A percentile compares a stretch with the other conserved stretches of the same genome.
Conservation (phyloP, 805 yeast species). For the Starmera quercuum region DNA sequence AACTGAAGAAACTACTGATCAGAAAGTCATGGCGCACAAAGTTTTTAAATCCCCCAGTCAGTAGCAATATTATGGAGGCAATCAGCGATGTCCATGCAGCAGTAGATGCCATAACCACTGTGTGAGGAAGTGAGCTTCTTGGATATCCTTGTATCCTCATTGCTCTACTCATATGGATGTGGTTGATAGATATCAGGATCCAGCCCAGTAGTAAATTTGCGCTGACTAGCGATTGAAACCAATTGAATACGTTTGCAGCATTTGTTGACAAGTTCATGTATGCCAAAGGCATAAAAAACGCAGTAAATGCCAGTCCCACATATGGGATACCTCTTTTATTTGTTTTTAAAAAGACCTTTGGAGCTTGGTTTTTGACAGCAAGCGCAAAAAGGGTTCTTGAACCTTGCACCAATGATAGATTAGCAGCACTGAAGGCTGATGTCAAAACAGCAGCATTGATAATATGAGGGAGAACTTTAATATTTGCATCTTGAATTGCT, state of each 20-base stretch:
- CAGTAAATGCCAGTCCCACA: slow-evolving; percentile 19
- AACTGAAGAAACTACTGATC: slow-evolving; percentile 4
- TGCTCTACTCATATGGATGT: slow-evolving; percentile 23
- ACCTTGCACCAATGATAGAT: slow-evolving; percentile 19
- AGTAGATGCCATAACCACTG: slow-evolving; percentile 16
- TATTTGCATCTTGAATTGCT: slow-evolving; percentile 39
- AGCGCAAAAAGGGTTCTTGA: slow-evolving; percentile 28
- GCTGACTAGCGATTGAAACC: slow-evolving; percentile 27
- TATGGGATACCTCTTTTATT: slow-evolving; percentile 27
- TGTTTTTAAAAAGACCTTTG: slow-evolving; percentile 23
- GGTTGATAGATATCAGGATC: slow-evolving; percentile 22
- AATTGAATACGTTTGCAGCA: slow-evolving; percentile 23
- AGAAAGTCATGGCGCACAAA: slow-evolving; percentile 23
- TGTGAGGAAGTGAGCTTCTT: slow-evolving; percentile 25
- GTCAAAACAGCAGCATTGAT: slow-evolving; percentile 31
- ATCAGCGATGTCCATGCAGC: slow-evolving; percentile 24
- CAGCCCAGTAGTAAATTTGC: slow-evolving; percentile 23
- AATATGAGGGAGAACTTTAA: slow-evolving; percentile 26
- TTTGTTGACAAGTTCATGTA: slow-evolving; percentile 20
- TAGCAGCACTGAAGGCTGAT: slow-evolving; percentile 33
- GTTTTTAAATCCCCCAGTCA: slow-evolving; percentile 28
- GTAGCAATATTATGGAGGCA: slow-evolving; percentile 17
- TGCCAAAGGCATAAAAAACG: slow-evolving; percentile 25
- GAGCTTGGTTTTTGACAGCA: slow-evolving; percentile 30
- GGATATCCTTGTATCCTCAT: slow-evolving; percentile 32